These are phyloP conservation scores for Boletus rubescentipes DNA, from an alignment of 768 basidiomycete genomes.

Conservation along the genomic window DNA sequence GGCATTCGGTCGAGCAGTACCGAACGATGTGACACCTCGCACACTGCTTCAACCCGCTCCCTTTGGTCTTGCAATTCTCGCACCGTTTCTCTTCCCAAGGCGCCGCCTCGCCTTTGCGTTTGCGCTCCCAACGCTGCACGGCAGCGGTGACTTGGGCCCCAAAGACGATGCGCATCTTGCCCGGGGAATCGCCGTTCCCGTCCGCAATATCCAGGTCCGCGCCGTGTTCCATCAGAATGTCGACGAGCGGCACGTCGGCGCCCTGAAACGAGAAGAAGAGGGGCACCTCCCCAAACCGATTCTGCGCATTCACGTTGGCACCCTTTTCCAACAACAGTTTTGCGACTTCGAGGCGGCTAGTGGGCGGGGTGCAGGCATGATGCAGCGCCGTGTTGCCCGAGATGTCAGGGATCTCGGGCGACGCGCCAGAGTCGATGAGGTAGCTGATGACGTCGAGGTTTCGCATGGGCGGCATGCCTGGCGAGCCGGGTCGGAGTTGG, in stretches of 20 bases:
- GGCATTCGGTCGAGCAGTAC: constrained; percentile 57
- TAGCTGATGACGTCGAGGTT: constrained; percentile 39
- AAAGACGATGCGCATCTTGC: constrained; percentile 29
- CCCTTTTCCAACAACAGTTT: constrained; percentile 44
- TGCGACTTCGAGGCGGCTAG: constrained; percentile 31
- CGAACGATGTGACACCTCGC: constrained; percentile 42
- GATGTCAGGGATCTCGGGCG: constrained; percentile 44
- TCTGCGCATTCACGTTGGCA: constrained; percentile 49
- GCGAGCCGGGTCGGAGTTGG: constrained; percentile 24
- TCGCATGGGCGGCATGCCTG: constrained; percentile 11
- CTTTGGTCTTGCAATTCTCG: constrained; percentile 35
- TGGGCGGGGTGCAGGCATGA: constrained; percentile 38
- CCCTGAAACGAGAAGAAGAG: constrained; percentile 36
- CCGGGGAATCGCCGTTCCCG: constrained; percentile 39
- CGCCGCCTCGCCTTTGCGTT: constrained; percentile 42
- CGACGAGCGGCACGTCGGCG: constrained; percentile 34
- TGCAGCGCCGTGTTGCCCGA: constrained; percentile 50
- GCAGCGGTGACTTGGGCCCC: constrained; percentile 47
- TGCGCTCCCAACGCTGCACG: constrained; percentile 47
- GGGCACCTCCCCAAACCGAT: constrained; percentile 48
- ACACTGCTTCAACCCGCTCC: constrained; percentile 41
- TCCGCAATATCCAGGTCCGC: constrained; percentile 44
- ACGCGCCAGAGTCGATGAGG: constrained; percentile 42
- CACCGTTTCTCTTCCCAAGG: constrained; percentile 46
- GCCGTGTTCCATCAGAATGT: constrained; percentile 49